Conservation (phyloP, 768 basidiomycete genomes). For the Leccinum sublutescens region DNA sequence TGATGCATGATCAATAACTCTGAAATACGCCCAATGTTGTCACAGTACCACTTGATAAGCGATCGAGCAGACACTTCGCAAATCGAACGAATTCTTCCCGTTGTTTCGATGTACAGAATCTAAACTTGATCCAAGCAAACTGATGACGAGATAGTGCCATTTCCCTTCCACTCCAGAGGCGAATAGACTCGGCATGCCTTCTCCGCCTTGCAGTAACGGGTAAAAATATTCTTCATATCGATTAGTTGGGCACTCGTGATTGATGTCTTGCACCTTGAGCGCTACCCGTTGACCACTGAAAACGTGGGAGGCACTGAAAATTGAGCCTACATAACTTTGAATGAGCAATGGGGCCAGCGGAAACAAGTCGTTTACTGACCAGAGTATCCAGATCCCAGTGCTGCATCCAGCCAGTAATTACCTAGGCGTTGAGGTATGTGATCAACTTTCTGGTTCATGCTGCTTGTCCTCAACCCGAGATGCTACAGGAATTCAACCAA, state of each 20-base stretch:
- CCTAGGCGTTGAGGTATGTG: constrained; percentile 41
- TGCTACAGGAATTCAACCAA: not conserved
- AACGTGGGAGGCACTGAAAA: constrained; percentile 60
- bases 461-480: not conserved
- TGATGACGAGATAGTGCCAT: constrained; percentile 77
- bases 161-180: constrained; percentile 54
- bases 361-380: constrained; percentile 39
- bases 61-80: constrained; percentile 70
- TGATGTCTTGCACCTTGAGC: constrained; percentile 66
- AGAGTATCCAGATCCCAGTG: constrained; percentile 71
- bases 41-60: constrained; percentile 71
- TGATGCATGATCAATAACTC: constrained; percentile 8
- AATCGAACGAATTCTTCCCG: constrained; percentile 59
- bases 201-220: constrained; percentile 66
- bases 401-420: constrained; percentile 59
- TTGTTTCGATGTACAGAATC: constrained; percentile 58
- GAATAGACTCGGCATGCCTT: constrained; percentile 73
- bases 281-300: constrained; percentile 61
- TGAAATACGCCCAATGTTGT: not conserved
- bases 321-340: constrained; percentile 52
- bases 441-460: constrained; percentile 17
- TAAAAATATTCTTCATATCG: constrained; percentile 68
- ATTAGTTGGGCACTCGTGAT: constrained; percentile 78
- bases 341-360: constrained; percentile 1
- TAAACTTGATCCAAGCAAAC: constrained; percentile 67